phyloP scores from a whole-genome alignment of 192 early-diverging fungal genomes.

The Dispira parvispora region DNA sequence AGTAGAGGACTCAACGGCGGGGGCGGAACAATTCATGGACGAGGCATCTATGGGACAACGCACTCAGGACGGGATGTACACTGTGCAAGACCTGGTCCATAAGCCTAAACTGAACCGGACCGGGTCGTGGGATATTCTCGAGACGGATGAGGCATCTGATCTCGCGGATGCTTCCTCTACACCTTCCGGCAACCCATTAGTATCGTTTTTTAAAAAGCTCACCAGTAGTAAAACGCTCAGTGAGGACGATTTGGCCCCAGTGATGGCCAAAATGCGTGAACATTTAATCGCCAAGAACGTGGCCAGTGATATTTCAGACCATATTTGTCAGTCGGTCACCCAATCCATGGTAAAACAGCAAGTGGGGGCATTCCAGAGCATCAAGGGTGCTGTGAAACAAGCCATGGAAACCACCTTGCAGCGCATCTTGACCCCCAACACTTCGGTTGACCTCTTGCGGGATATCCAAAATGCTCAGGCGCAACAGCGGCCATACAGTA shows the following conservation, averaged over 20 bases:
- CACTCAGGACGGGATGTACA: conserved; percentile 53
- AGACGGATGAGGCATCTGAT: conserved; percentile 30
- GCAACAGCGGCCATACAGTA: conserved; percentile 63
- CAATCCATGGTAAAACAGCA: conserved; percentile 55
- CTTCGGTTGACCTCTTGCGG: conserved; percentile 78
- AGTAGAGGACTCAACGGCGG: neutral
- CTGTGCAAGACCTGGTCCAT: conserved; percentile 44
- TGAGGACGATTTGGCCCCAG: conserved; percentile 51
- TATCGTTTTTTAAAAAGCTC: conserved; percentile 55
- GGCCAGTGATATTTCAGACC: conserved; percentile 68
- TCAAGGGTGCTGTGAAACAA: conserved; percentile 48
- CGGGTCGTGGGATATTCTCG: conserved; percentile 25
- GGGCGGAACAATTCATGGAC: conserved; percentile 25
- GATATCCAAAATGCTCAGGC: conserved; percentile 61
- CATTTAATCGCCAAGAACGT: conserved; percentile 90
- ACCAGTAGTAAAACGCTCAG: conserved; percentile 57
- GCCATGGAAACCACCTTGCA: conserved; percentile 72
- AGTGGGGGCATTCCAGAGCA: conserved; percentile 58
- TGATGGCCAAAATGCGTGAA: conserved; percentile 77
- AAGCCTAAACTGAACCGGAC: neutral
- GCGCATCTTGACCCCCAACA: conserved; percentile 74
- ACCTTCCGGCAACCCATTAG: conserved; percentile 22
- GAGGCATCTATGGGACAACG: conserved; percentile 38
- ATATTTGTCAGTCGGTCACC: conserved; percentile 66
- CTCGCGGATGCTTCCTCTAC: conserved; percentile 18